phyloP scores from a whole-genome alignment of 495 filamentous ascomycete species.

The Trypethelium eluteriae region DNA sequence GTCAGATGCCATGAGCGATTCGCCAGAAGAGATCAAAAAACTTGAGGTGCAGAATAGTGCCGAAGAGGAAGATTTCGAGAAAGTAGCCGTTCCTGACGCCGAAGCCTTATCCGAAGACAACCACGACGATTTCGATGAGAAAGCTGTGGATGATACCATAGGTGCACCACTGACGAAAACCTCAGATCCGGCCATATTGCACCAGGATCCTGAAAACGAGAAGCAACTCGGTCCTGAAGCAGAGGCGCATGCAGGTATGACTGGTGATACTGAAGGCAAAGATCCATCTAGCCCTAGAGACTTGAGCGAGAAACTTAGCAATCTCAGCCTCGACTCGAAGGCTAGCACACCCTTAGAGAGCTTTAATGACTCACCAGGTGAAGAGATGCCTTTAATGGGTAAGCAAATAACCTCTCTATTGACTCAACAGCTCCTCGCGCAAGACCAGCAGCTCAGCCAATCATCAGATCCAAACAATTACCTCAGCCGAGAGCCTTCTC shows the following conservation, averaged over 20 bases:
- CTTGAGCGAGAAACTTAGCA: conserved; percentile 45
- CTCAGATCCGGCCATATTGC: conserved; percentile 10
- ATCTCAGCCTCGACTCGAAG: conserved; percentile 42
- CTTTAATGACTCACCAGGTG: conserved; percentile 32
- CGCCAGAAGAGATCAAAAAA: conserved; percentile 40
- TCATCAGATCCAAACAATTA: conserved; percentile 17
- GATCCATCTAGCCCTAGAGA: conserved; percentile 29
- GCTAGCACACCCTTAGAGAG: conserved; percentile 26
- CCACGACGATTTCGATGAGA: conserved; percentile 45
- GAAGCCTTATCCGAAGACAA: conserved; percentile 55
- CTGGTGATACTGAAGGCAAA: neutral
- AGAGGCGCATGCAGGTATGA: conserved; percentile 52
- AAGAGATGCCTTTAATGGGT: conserved; percentile 15
- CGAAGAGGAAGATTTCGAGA: conserved; percentile 93
- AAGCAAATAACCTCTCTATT: conserved; percentile 23
- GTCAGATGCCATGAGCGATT: conserved; percentile 30
- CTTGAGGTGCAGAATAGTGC: conserved; percentile 68
- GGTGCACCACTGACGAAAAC: conserved; percentile 11
- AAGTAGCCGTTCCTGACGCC: conserved; percentile 64
- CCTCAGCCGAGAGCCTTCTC: conserved; percentile 36
- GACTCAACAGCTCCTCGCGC: conserved; percentile 13
- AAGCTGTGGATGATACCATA: conserved; percentile 14
- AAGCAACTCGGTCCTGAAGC: conserved; percentile 65
- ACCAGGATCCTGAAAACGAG: conserved; percentile 26
- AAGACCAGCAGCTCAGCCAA: conserved; percentile 24